Evolutionary conservation across 257 asterid genomes (phyloP), one percentile per base, ranked within the genome.

Genomic region (Nicotiana tomentosiformis): DNA sequence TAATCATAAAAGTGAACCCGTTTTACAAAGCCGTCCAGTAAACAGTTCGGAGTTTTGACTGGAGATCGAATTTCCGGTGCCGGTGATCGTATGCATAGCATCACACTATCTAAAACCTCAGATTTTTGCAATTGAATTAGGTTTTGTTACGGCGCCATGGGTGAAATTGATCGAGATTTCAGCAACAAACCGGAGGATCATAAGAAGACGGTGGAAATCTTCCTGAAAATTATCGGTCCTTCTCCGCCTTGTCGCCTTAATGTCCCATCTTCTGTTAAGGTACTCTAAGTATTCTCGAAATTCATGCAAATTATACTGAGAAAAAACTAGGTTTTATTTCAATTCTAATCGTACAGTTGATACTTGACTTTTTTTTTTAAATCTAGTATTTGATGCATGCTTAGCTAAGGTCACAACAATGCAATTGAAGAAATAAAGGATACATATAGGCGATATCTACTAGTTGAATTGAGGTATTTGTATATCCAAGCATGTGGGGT

Each of bases 191-290:
- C 14, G 80, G 78, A 67, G 83, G 91, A 81, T 61, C 86, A 83
- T 43, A 66, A 65, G 72, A 57, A 66, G 74, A 88, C 83, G 87
- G 97, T 92, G 20, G 88, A 87, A 83, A 93, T 95, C 49, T 87
- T 77, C 66, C 87, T 95, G 78, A 94, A 90, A 23, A 85, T 91
- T 46, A 90, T 95, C 80, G 98, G 98, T 14, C 98, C 98, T 81
- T 88, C 89, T 74, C 94, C 95, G 82, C 92, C 93, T 30, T 89
- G 90, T 89, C 93, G 94, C 85, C 91, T 95, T 57, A 66, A 77
- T 79, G 89, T 95, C 72, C 91, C 98, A 39, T 90, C 98, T 84
- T 39, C 90, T 8, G 86, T 95, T 84, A 91, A 90, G 85, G 98
- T 95, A 91, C 2, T 51, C 72, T 39, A 39, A 10, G 0, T 39